Conservation (phyloP, 108 stramenopile species). For the Pelagomonas calceolata region DNA sequence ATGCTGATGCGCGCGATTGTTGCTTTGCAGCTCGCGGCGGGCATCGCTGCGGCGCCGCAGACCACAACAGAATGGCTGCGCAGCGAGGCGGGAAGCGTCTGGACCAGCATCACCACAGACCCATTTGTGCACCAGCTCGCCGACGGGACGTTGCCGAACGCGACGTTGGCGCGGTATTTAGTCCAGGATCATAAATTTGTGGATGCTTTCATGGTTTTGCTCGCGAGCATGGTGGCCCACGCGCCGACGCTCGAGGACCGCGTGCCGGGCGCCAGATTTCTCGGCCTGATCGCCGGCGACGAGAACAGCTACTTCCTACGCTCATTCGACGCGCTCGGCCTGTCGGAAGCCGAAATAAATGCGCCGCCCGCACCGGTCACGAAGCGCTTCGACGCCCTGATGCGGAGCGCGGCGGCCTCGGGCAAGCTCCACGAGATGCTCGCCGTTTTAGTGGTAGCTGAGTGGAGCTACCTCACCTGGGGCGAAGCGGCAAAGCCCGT, state of each 20-base stretch:
- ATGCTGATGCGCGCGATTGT: too few relatives aligned
- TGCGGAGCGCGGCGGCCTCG: background rate
- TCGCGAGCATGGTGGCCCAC: slow-evolving; percentile 41
- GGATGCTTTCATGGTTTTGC: slow-evolving; percentile 48
- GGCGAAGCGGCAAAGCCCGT: slow-evolving; percentile 34
- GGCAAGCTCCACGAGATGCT: slow-evolving; percentile 25
- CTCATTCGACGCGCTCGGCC: slow-evolving; percentile 24
- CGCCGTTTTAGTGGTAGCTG: slow-evolving; percentile 53
- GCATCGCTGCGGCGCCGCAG: too few relatives aligned
- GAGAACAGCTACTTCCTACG: slow-evolving; percentile 61
- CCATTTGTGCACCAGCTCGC: background rate
- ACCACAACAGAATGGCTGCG: too few relatives aligned
- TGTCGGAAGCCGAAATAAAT: background rate
- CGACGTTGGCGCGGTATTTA: slow-evolving; percentile 38
- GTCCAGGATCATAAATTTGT: slow-evolving; percentile 59
- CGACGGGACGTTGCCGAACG: background rate
- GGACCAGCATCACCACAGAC: background rate
- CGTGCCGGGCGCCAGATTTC: slow-evolving; percentile 52
- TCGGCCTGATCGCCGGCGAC: slow-evolving; percentile 45
- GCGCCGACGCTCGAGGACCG: slow-evolving; percentile 44
- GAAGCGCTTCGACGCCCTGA: background rate
- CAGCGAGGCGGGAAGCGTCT: background rate
- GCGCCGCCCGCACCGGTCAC: background rate
- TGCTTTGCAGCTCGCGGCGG: too few relatives aligned
- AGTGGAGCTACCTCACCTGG: slow-evolving; percentile 58